Evolutionary conservation across 1,284 basidiomycete species (phyloP).

Genomic region (Ustilago hordei): DNA sequence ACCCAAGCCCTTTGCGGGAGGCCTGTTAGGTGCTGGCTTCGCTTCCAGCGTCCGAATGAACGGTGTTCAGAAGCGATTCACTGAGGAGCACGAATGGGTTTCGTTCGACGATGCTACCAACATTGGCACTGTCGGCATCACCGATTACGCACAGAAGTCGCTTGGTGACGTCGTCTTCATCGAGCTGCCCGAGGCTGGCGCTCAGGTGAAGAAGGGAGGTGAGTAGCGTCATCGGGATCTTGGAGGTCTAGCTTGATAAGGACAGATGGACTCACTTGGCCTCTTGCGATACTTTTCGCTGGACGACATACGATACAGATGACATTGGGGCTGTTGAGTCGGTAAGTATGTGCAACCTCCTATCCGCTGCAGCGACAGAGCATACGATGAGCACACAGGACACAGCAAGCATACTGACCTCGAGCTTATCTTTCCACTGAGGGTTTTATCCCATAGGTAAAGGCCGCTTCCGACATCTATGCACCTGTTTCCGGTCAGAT

Average conservation of each 20-base stretch:
- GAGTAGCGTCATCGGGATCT: slow-evolving; percentile 51
- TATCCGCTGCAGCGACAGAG: too few species aligned
- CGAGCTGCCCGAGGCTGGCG: slow-evolving; percentile 83
- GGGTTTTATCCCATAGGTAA: slow-evolving; percentile 72
- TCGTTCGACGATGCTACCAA: slow-evolving; percentile 82
- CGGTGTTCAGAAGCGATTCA: slow-evolving; percentile 70
- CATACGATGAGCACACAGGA: not conserved
- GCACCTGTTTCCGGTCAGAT: slow-evolving; percentile 90
- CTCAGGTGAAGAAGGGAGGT: slow-evolving; percentile 83
- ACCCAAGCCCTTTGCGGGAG: slow-evolving; percentile 35
- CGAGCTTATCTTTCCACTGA: not conserved
- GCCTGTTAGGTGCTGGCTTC: slow-evolving; percentile 37
- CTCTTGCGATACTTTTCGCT: not conserved
- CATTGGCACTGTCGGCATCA: slow-evolving; percentile 87
- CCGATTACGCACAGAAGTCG: slow-evolving; percentile 90
- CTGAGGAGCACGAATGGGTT: slow-evolving; percentile 90
- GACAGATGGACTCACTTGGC: not conserved
- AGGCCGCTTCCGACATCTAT: slow-evolving; percentile 97
- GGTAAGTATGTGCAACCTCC: slow-evolving; percentile 67
- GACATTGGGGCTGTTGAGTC: slow-evolving; percentile 96
- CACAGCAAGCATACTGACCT: slow-evolving; percentile 2
- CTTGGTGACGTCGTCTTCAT: slow-evolving; percentile 98
- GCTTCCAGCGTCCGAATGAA: slow-evolving; percentile 32
- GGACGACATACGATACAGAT: slow-evolving; percentile 73
- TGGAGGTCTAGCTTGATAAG: not conserved